phyloP scores from a whole-genome alignment of 2,329 filamentous ascomycete genomes.

The Penicillium capsulatum region DNA sequence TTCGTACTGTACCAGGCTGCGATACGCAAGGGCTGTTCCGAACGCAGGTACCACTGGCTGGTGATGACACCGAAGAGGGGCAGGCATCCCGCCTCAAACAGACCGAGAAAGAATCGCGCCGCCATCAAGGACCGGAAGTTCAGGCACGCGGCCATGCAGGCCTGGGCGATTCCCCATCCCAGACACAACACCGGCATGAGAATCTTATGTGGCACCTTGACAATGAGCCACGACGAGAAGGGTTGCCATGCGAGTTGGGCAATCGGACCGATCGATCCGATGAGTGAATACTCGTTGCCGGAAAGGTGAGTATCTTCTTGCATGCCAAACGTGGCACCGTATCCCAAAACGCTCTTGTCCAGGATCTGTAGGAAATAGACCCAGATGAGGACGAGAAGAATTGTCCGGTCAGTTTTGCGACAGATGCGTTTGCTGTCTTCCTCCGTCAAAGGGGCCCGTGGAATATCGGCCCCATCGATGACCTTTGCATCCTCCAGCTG shows the following conservation, averaged over 20 bases:
- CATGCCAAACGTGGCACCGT: constrained; percentile 55
- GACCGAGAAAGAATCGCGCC: constrained; percentile 51
- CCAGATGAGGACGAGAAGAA: constrained; percentile 49
- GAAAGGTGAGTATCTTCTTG: constrained; percentile 48
- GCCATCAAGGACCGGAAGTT: constrained; percentile 46
- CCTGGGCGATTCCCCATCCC: constrained; percentile 49
- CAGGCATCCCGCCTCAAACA: constrained; percentile 51
- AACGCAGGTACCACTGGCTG: constrained; percentile 46
- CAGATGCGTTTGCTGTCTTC: constrained; percentile 52
- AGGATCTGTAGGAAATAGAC: constrained; percentile 50
- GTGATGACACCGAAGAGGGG: constrained; percentile 46
- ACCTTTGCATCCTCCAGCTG: constrained; percentile 6
- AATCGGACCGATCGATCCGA: constrained; percentile 56
- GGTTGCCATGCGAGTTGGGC: constrained; percentile 60
- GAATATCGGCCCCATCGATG: constrained; percentile 13
- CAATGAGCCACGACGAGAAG: constrained; percentile 57
- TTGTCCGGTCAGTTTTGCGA: constrained; percentile 58
- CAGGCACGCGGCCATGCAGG: constrained; percentile 47
- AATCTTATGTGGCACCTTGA: constrained; percentile 57
- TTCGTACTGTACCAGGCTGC: constrained; percentile 65
- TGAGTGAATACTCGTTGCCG: constrained; percentile 54
- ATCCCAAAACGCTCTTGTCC: constrained; percentile 57
- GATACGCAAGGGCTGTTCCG: constrained; percentile 60
- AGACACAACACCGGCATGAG: constrained; percentile 51
- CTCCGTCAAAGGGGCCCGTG: constrained; percentile 30